A percentile compares a stretch with the other conserved stretches of the same genome.
Conservation (phyloP, 331 rosid genomes). For the Cydonia oblonga region DNA sequence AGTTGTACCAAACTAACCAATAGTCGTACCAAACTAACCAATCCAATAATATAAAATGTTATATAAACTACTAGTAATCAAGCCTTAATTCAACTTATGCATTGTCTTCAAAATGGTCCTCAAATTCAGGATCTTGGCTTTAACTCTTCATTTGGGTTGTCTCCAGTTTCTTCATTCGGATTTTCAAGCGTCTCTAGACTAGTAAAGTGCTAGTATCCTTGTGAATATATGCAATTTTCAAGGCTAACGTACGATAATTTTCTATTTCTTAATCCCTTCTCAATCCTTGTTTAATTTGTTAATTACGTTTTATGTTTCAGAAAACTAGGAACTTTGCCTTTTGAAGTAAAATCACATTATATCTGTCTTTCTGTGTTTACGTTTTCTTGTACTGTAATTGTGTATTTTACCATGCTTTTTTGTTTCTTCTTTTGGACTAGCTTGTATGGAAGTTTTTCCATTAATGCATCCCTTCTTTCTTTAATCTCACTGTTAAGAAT, state of each 20-base stretch:
- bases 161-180: conserved; percentile 2
- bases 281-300: neutral
- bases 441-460: conserved; percentile 22
- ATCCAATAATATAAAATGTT: neutral
- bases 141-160: conserved; percentile 22
- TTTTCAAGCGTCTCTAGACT: neutral
- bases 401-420: conserved; percentile 8
- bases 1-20: conserved; percentile 8
- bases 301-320: conserved; percentile 14
- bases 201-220: conserved; percentile 10
- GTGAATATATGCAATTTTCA: conserved; percentile 16
- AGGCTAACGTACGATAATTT: conserved; percentile 9
- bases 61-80: neutral
- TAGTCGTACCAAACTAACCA: conserved; percentile 13
- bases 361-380: conserved; percentile 20
- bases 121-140: conserved; percentile 38
- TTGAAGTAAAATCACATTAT: conserved; percentile 3
- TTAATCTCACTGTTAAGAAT: neutral
- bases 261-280: conserved; percentile 2
- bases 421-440: conserved; percentile 38
- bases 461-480: conserved; percentile 6
- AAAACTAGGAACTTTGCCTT: conserved; percentile 22
- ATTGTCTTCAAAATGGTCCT: conserved; percentile 21
- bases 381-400: neutral
- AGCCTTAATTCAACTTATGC: conserved; percentile 6